A percentile compares a stretch with the other conserved stretches of the same genome.
These are phyloP conservation scores for Asterella californica DNA, from an alignment of 225 moss, liverwort and hornwort genomes.

Conservation along the genomic window DNA sequence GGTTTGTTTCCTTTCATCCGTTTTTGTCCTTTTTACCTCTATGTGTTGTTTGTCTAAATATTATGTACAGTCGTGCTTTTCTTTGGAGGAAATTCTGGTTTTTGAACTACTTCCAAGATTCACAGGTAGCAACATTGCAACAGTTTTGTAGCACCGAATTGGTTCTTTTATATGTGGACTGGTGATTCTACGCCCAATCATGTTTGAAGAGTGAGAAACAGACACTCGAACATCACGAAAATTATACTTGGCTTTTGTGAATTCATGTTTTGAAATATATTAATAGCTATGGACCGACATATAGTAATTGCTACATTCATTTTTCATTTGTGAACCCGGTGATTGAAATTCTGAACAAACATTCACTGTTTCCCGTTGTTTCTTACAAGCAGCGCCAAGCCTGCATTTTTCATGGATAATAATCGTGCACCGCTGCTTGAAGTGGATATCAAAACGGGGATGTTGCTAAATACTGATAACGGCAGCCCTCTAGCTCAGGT, in stretches of 20 bases:
- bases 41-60: not conserved
- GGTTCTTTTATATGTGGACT: not conserved
- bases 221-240: not conserved
- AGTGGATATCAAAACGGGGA: conserved; percentile 75
- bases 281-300: not conserved
- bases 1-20: conserved; percentile 38
- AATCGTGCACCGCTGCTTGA: conserved; percentile 90
- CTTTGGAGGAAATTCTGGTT: not conserved
- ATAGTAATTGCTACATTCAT: too few species aligned
- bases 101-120: not conserved
- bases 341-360: not conserved
- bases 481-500: conserved; percentile 94
- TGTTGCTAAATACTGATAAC: conserved; percentile 84
- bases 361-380: not conserved
- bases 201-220: not conserved
- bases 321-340: not conserved
- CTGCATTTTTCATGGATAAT: conserved; percentile 84
- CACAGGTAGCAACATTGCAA: not conserved
- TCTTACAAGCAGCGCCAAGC: conserved; percentile 62
- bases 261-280: not conserved
- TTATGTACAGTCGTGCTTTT: not conserved
- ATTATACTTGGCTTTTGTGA: too few species aligned
- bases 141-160: not conserved
- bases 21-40: not conserved
- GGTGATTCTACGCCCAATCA: not conserved